These are phyloP conservation scores for Boletus edulis DNA, from an alignment of 768 basidiomycete species.

Conservation along the genomic window DNA sequence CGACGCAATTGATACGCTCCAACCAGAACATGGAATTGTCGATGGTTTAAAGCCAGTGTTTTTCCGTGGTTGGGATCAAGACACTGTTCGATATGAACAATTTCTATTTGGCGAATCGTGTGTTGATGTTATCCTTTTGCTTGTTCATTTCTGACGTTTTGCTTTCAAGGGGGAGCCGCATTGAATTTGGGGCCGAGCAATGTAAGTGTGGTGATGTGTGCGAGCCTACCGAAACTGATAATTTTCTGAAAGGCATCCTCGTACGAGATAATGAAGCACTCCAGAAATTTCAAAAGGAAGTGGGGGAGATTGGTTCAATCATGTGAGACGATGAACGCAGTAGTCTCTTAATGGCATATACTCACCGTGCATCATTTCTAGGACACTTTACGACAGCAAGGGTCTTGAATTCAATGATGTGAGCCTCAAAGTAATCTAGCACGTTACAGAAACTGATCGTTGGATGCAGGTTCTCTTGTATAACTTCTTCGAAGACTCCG, in stretches of 20 bases:
- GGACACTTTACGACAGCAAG: conserved; percentile 34
- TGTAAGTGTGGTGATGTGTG: conserved; percentile 49
- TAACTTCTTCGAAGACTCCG: conserved; percentile 72
- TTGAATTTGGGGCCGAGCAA: conserved; percentile 65
- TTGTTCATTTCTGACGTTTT: conserved; percentile 7
- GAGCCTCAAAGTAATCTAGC: background rate
- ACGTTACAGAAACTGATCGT: background rate
- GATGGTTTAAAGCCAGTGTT: conserved; percentile 58
- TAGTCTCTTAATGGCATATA: background rate
- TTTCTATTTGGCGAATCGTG: conserved; percentile 55
- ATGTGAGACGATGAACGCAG: conserved; percentile 38
- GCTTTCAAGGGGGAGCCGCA: conserved; percentile 38
- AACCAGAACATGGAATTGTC: conserved; percentile 53
- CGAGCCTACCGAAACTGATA: background rate
- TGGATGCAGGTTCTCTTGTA: conserved; percentile 60
- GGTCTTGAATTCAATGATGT: conserved; percentile 27
- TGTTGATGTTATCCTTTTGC: background rate
- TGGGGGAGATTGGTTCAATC: conserved; percentile 59
- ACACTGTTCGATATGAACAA: conserved; percentile 47
- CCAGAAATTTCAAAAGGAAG: conserved; percentile 43
- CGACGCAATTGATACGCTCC: conserved; percentile 57
- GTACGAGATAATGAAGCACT: conserved; percentile 60
- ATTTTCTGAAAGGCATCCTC: conserved; percentile 50
- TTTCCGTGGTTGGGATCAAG: conserved; percentile 46
- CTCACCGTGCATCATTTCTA: background rate